A percentile compares a stretch with the other conserved stretches of the same genome.
phyloP scores from a whole-genome alignment of 1,284 basidiomycete genomes.

The Naganishia liquefaciens region DNA sequence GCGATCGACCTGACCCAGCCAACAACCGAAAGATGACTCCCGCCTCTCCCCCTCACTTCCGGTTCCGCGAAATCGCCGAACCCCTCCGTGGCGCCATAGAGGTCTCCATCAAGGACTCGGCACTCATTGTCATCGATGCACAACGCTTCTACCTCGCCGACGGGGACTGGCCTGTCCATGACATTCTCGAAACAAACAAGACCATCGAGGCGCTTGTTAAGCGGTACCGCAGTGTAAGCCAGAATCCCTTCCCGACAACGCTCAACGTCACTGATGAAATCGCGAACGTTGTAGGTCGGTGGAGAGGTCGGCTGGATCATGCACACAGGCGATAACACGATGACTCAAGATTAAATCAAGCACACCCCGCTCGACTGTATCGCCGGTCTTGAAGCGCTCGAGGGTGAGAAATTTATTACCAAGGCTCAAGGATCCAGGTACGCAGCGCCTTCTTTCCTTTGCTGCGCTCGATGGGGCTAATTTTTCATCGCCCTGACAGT shows the following conservation, averaged over 20 bases:
- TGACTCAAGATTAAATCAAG: slow-evolving; percentile 3
- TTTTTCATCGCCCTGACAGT: background rate
- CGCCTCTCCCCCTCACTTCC: slow-evolving; percentile 7
- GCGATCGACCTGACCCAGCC: background rate
- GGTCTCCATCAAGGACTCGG: slow-evolving; percentile 18
- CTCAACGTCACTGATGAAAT: background rate
- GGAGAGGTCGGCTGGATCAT: slow-evolving; percentile 7
- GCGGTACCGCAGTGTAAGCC: slow-evolving; percentile 13
- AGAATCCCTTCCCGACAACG: background rate
- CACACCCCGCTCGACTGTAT: slow-evolving; percentile 17
- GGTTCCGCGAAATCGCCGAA: slow-evolving; percentile 14
- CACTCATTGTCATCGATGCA: slow-evolving; percentile 21
- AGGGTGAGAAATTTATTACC: slow-evolving; percentile 18
- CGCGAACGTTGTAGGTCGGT: background rate
- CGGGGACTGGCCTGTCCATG: slow-evolving; percentile 24
- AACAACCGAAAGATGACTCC: background rate
- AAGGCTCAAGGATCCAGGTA: slow-evolving; percentile 23
- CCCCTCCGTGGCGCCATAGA: background rate
- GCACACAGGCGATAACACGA: slow-evolving; percentile 15
- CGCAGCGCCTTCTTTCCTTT: background rate
- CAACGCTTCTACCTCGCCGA: slow-evolving; percentile 20
- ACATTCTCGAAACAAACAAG: slow-evolving; percentile 17
- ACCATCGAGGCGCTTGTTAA: slow-evolving; percentile 10
- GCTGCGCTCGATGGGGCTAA: background rate
- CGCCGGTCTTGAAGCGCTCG: background rate